phyloP scores from a whole-genome alignment of 164 flowering plant species.

The Vitis riparia region DNA sequence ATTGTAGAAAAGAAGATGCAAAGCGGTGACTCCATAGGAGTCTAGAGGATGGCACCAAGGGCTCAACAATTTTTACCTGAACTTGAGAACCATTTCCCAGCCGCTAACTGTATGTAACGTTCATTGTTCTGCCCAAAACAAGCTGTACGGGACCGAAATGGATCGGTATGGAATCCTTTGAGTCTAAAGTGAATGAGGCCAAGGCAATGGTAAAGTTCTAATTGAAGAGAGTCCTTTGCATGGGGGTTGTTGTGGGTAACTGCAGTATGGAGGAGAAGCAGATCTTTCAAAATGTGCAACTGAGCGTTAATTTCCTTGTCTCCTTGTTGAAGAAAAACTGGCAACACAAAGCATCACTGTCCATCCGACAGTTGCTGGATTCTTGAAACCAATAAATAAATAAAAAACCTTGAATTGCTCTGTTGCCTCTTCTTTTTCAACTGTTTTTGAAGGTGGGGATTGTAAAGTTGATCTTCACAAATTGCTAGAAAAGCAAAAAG shows the following conservation, averaged over 20 bases:
- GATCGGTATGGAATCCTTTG: constrained; percentile 64
- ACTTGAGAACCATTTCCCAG: constrained; percentile 41
- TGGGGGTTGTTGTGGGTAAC: constrained; percentile 67
- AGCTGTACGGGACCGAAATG: constrained; percentile 27
- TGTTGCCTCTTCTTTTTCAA: constrained; percentile 14
- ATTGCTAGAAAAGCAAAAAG: constrained; percentile 41
- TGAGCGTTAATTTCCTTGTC: no score
- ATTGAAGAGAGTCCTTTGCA: constrained; percentile 59
- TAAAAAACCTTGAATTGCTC: constrained; percentile 6
- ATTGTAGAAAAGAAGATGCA: no score
- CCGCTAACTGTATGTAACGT: constrained; percentile 47
- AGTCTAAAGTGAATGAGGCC: constrained; percentile 51
- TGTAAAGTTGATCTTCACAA: constrained; percentile 22
- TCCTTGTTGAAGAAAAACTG: no score
- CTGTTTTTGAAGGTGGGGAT: constrained; percentile 18
- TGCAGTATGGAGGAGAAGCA: constrained; percentile 18
- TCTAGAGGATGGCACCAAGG: constrained; percentile 32
- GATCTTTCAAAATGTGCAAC: no score
- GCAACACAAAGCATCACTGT: constrained; percentile 17
- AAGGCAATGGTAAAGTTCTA: constrained; percentile 58
- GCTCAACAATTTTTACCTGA: constrained; percentile 47
- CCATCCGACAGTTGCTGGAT: constrained; percentile 39
- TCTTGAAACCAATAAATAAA: constrained; percentile 23
- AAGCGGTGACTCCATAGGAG: no score
- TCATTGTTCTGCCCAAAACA: constrained; percentile 44